phyloP scores from a whole-genome alignment of 345 rosid species.

The Melastoma malabathricum region DNA sequence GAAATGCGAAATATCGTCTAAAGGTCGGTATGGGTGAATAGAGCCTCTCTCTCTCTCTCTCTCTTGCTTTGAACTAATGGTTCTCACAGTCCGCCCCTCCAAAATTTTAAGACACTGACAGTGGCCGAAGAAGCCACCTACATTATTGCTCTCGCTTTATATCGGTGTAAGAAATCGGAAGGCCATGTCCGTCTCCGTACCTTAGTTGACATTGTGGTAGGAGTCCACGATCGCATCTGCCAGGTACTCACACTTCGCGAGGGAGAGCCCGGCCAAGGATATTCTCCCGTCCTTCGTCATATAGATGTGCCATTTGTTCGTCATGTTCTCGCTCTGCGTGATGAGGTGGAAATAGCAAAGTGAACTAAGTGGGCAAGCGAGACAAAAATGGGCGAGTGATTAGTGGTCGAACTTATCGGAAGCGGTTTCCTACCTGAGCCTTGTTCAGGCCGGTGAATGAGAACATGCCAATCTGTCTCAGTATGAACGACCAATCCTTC shows the following conservation, averaged over 20 bases:
- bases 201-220: constrained; percentile 59
- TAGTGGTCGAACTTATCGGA: no score
- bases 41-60: no score
- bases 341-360: not conserved
- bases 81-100: no score
- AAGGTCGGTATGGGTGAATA: no score
- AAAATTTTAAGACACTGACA: no score
- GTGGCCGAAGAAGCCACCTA: no score
- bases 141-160: no score
- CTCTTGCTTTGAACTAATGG: no score
- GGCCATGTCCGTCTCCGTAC: no score
- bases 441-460: constrained; percentile 88
- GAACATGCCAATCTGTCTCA: constrained; percentile 97
- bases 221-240: constrained; percentile 87
- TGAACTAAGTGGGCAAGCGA: not conserved
- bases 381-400: no score
- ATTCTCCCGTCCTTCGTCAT: constrained; percentile 97
- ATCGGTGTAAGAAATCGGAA: no score
- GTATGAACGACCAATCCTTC: constrained; percentile 90
- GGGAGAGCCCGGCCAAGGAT: constrained; percentile 73
- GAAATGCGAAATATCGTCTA: not conserved
- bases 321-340: constrained; percentile 74
- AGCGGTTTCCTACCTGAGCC: constrained; percentile 44
- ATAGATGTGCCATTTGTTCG: constrained; percentile 83
- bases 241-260: constrained; percentile 90